Conservation (phyloP, 257 asterid genomes). For the Ophiorrhiza pumila region DNA sequence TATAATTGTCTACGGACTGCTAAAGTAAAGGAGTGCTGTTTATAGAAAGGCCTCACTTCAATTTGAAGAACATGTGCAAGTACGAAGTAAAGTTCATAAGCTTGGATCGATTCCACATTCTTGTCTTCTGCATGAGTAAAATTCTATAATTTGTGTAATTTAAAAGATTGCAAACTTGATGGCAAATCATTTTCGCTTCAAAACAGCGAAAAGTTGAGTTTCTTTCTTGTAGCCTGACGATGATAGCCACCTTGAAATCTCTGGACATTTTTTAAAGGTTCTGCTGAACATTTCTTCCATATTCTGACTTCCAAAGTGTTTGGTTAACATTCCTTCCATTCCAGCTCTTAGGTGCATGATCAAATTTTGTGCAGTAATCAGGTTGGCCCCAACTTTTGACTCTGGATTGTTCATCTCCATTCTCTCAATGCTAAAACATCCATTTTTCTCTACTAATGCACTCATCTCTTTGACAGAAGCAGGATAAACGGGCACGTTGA, state of each 20-base stretch:
- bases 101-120: slow-evolving; percentile 25
- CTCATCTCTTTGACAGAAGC: slow-evolving; percentile 36
- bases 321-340: slow-evolving; percentile 12
- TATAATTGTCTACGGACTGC: too few species aligned
- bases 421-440: slow-evolving; percentile 36
- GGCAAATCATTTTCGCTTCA: slow-evolving; percentile 21
- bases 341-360: slow-evolving; percentile 24
- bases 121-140: background rate
- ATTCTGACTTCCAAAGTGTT: slow-evolving; percentile 22
- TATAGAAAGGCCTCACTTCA: slow-evolving; percentile 19
- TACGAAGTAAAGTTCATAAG: too few species aligned
- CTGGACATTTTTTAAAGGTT: slow-evolving; percentile 2
- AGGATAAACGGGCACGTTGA: slow-evolving; percentile 46
- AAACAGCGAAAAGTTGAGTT: slow-evolving; percentile 20
- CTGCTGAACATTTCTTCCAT: slow-evolving; percentile 20
- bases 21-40: too few species aligned
- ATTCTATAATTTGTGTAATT: too few species aligned
- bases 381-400: background rate
- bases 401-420: slow-evolving; percentile 21
- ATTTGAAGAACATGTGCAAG: too few species aligned
- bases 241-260: slow-evolving; percentile 5
- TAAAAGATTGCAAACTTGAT: too few species aligned
- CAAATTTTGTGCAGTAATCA: background rate
- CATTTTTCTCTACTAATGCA: slow-evolving; percentile 27
- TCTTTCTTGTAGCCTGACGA: background rate